Percentiles rank a stretch among this genome's conserved stretches.
Conservation (phyloP, 163 green algal genomes). For the Scenedesmus sp. region DNA sequence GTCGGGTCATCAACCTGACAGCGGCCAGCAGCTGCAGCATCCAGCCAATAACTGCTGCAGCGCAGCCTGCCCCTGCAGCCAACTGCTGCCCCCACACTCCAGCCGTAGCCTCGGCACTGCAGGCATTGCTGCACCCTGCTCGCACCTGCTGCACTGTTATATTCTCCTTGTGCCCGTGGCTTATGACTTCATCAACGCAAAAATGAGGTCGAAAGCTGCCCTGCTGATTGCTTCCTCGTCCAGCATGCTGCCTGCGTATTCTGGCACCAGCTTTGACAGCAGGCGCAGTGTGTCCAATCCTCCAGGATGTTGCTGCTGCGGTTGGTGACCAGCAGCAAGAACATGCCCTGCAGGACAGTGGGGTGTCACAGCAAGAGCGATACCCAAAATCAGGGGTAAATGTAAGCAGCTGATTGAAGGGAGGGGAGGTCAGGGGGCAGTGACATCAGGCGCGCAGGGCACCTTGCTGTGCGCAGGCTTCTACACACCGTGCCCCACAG, state of each 20-base stretch:
- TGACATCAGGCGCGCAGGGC: too few species aligned
- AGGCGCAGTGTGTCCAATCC: conserved; percentile 98
- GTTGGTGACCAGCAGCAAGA: conserved; percentile 99
- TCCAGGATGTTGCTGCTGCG: conserved; percentile 99
- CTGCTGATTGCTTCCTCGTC: conserved; percentile 89
- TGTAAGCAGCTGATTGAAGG: neutral
- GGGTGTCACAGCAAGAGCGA: neutral
- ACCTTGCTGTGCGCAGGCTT: too few species aligned
- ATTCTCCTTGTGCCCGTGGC: conserved; percentile 94
- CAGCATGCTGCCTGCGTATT: conserved; percentile 84
- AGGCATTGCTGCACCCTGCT: neutral
- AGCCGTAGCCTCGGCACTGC: neutral
- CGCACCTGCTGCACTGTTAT: conserved; percentile 86
- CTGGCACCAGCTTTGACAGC: conserved; percentile 95
- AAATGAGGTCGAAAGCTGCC: conserved; percentile 98
- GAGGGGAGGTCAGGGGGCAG: neutral
- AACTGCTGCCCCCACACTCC: neutral
- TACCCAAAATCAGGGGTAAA: neutral
- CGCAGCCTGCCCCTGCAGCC: neutral
- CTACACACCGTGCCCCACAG: too few species aligned
- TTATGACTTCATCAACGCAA: conserved; percentile 99
- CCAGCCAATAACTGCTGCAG: neutral
- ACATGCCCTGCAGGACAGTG: conserved; percentile 84
- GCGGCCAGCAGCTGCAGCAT: too few species aligned
- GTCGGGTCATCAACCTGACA: too few species aligned